These are phyloP conservation scores for Zoysia matrella DNA, from an alignment of 202 grass and related monocot species.

Conservation along the genomic window DNA sequence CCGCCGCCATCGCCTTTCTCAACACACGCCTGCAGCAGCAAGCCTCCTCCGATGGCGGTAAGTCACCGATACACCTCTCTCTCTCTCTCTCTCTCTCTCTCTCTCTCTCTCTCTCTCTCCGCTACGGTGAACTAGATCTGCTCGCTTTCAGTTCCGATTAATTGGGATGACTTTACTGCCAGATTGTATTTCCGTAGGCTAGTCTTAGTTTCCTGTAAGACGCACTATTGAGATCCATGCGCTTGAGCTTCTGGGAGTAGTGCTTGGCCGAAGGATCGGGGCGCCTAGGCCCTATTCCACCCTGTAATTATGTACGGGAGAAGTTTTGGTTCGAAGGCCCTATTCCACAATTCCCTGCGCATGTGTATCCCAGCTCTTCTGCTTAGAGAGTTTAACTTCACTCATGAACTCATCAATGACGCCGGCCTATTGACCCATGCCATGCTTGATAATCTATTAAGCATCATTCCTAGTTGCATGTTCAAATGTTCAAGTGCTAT, in stretches of 20 bases:
- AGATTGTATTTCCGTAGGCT: too few species aligned
- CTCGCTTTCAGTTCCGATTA: not conserved
- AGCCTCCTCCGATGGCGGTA: conserved; percentile 47
- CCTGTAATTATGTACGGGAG: too few species aligned
- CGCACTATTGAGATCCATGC: too few species aligned
- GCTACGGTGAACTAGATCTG: not conserved
- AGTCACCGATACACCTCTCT: not conserved
- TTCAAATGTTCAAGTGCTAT: not conserved
- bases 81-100: not conserved
- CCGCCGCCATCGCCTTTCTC: not conserved
- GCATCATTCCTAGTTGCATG: not conserved
- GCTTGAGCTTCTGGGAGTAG: too few species aligned
- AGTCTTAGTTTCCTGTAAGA: too few species aligned
- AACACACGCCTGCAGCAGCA: not conserved
- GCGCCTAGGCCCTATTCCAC: too few species aligned
- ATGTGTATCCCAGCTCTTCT: not conserved
- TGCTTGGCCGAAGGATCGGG: too few species aligned
- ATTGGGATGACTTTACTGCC: not conserved
- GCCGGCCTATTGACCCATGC: not conserved
- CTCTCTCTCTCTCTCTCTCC: not conserved
- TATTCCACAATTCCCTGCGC: too few species aligned
- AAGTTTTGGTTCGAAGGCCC: too few species aligned
- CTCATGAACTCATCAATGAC: conserved; percentile 2
- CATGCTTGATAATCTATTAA: not conserved
- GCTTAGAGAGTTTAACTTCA: not conserved